A percentile compares a stretch with the other conserved stretches of the same genome.
These are phyloP conservation scores for Paecilomyces dactylethromorphus DNA, from an alignment of 2,329 filamentous ascomycete species.

Conservation along the genomic window DNA sequence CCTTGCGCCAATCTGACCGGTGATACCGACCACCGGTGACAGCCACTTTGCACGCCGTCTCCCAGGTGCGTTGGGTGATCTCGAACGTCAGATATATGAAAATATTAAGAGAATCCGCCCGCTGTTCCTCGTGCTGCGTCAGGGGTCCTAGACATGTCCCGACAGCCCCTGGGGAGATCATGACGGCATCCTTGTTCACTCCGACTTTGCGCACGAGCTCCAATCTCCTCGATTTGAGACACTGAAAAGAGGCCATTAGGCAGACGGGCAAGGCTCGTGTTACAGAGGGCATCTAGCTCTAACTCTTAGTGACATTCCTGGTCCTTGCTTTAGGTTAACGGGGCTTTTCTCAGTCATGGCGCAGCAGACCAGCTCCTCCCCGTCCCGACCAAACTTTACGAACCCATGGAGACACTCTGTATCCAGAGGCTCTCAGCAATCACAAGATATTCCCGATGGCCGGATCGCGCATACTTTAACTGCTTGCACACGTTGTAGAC, in stretches of 20 bases:
- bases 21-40: neutral
- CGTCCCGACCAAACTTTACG: conserved; percentile 15
- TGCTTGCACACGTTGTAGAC: conserved; percentile 44
- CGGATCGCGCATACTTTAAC: conserved; percentile 43
- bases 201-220: conserved; percentile 8
- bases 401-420: conserved; percentile 20
- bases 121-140: neutral
- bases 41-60: neutral
- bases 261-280: neutral
- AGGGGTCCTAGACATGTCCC: neutral
- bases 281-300: neutral
- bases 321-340: neutral
- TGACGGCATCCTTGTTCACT: conserved; percentile 13
- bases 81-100: neutral
- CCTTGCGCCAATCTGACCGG: neutral
- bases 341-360: conserved; percentile 12
- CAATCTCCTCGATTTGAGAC: conserved; percentile 7
- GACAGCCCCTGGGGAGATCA: conserved; percentile 3
- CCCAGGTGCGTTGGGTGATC: neutral
- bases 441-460: conserved; percentile 26
- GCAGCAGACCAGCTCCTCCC: conserved; percentile 9
- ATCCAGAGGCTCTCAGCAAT: conserved; percentile 20
- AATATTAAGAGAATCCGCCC: neutral
- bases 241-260: conserved; percentile 1
- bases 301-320: neutral